Base-by-base conservation (phyloP, 78 protist genomes). In the Monosiga brevicollis region DNA sequence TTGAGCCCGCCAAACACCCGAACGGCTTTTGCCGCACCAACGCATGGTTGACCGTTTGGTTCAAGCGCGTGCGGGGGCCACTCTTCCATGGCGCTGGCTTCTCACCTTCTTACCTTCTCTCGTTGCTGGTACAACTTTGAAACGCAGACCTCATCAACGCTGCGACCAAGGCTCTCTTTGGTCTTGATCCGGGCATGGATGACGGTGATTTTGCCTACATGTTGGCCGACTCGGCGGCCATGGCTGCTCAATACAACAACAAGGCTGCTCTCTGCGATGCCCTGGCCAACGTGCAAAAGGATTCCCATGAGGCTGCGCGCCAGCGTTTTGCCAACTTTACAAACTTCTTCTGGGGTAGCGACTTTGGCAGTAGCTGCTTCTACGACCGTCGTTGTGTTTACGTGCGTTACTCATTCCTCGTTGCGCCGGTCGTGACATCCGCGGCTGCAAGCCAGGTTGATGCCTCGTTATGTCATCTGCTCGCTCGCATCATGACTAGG, bases 281-380 rank as follows among this genome's bases (percentile, higher is more conserved):
- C 36, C 76, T 87, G 84, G 55, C 80, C 23, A 36, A 49, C 0
- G 34, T n/a, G 20, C 26, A 32, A 38, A 26, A 72, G 20, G 90
- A 55, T 11, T 23, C n/a, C 71, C 71, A 11, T 11, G 11, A 11
- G 71, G 11, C 71, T 23, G n/a, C 22, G 71, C 71, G 71, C 71
- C n/a, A 87, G 42, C 76, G 84, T 43, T 43, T 87, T 34, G 81
- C 90, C 25, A 81, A 87, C 80, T 87, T 83, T 42, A 39, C 84
- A 29, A 42, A 25, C 34, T 25, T 76, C 37, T 87, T 83, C 36
- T 78, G 83, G 82, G 62, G 81, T 40, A 41, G 74, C 78, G 49
- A 76, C 79, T 74, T 83, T 81, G 76, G 70, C 71, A 23, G 86
- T 78, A 70, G 86, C 81, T 55, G 78, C 83, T 42, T 82, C 84